phyloP scores from a whole-genome alignment of 768 basidiomycete species.

The Porpolomopsis calyptriformis region DNA sequence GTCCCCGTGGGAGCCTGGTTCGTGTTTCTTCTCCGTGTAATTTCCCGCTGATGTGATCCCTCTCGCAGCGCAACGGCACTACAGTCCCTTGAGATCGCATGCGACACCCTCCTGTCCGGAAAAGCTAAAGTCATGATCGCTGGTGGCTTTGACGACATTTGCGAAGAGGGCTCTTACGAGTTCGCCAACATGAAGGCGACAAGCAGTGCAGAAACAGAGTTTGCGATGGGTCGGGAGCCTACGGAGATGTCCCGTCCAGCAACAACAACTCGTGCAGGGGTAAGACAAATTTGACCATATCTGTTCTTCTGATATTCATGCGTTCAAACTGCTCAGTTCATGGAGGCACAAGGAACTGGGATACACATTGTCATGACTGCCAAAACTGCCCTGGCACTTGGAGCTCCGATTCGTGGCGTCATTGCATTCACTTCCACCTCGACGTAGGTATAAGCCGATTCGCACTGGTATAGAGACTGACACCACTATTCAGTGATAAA shows the following conservation, averaged over 20 bases:
- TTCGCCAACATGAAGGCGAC: slow-evolving; percentile 99
- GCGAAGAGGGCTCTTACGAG: slow-evolving; percentile 96
- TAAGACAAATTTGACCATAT: slow-evolving; percentile 26
- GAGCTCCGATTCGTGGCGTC: slow-evolving; percentile 86
- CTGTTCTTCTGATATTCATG: slow-evolving; percentile 4
- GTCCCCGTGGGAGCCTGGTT: slow-evolving; percentile 98
- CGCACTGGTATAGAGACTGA: no score
- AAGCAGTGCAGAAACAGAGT: slow-evolving; percentile 91
- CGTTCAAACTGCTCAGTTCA: slow-evolving; percentile 49
- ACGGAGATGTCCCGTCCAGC: slow-evolving; percentile 98
- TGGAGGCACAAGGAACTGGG: slow-evolving; percentile 96
- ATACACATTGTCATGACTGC: slow-evolving; percentile 97
- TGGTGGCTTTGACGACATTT: slow-evolving; percentile 96
- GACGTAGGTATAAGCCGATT: no score
- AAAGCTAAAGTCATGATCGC: slow-evolving; percentile 99
- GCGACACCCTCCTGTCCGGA: slow-evolving; percentile 85
- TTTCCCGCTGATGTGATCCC: not conserved
- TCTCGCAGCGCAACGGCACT: slow-evolving; percentile 80
- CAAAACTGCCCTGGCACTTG: slow-evolving; percentile 89
- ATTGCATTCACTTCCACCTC: slow-evolving; percentile 95
- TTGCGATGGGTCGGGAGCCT: slow-evolving; percentile 98
- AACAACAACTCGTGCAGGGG: slow-evolving; percentile 90
- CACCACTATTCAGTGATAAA: slow-evolving; percentile 88
- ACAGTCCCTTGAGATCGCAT: slow-evolving; percentile 97
- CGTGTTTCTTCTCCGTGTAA: slow-evolving; percentile 16